Evolutionary conservation across 306 rosid genomes (phyloP).

Genomic region (Sesbania bispinosa): DNA sequence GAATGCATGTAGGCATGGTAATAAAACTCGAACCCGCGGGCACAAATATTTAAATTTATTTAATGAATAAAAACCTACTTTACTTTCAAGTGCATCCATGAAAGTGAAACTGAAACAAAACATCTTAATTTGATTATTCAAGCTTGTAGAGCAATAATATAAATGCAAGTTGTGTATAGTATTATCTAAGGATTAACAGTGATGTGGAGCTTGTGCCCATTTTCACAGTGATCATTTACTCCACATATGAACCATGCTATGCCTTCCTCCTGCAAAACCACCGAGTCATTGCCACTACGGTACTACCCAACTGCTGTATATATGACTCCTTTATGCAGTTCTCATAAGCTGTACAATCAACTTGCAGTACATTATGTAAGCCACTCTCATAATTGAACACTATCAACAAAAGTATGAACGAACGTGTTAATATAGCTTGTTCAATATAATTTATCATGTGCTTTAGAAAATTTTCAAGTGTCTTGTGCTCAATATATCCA

Average conservation of each 20-base stretch:
- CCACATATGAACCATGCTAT: constrained; percentile 20
- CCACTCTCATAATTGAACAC: constrained; percentile 15
- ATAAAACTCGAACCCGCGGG: too few species aligned
- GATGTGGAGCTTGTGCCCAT: neutral
- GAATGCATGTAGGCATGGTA: too few species aligned
- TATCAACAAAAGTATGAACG: neutral
- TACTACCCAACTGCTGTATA: neutral
- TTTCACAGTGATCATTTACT: constrained; percentile 14
- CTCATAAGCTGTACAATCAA: constrained; percentile 11
- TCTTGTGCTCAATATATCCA: neutral
- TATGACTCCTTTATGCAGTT: constrained; percentile 10
- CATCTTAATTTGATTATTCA: too few species aligned
- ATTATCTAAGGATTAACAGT: neutral
- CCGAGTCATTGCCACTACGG: constrained; percentile 9
- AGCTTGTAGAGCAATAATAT: too few species aligned
- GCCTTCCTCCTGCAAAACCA: neutral
- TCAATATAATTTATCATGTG: neutral
- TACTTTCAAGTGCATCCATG: too few species aligned
- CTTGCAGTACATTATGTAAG: constrained; percentile 8
- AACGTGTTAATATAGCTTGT: neutral
- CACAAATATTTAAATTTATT: too few species aligned
- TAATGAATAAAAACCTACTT: too few species aligned
- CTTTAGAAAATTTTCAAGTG: neutral
- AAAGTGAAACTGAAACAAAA: too few species aligned
- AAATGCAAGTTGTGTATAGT: too few species aligned